phyloP scores from a whole-genome alignment of 305 asterid genomes.

The Fraxinus latifolia region DNA sequence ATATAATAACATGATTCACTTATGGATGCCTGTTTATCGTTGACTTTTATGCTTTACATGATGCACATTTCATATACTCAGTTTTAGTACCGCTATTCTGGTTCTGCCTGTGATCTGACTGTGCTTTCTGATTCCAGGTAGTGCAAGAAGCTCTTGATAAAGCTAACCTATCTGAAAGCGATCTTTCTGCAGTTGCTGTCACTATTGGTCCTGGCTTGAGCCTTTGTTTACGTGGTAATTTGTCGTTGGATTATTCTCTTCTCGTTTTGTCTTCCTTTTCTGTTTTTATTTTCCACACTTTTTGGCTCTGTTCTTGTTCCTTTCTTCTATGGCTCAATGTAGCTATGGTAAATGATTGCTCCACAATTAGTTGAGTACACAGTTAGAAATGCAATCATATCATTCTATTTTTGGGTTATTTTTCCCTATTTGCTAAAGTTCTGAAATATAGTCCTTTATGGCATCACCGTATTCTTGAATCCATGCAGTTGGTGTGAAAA shows the following conservation, averaged over 20 bases:
- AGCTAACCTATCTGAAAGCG: constrained; percentile 70
- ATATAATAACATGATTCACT: not conserved
- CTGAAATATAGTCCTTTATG: constrained; percentile 8
- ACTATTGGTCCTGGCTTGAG: constrained; percentile 99
- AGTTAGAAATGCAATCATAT: not conserved
- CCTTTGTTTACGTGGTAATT: constrained; percentile 90
- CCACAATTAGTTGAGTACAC: constrained; percentile 3
- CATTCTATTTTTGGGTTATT: not conserved
- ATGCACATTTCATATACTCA: not conserved
- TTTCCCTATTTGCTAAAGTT: not conserved
- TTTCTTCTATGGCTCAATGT: constrained; percentile 16
- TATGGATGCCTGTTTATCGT: not conserved
- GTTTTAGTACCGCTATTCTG: not conserved
- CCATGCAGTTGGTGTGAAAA: constrained; percentile 83
- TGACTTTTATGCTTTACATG: not conserved
- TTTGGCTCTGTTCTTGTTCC: constrained; percentile 12
- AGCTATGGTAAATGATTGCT: not conserved
- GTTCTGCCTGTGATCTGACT: constrained; percentile 11
- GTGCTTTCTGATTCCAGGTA: constrained; percentile 49
- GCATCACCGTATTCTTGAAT: constrained; percentile 22
- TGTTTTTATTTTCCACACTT: not conserved
- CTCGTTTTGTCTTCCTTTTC: not conserved
- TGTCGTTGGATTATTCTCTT: constrained; percentile 1
- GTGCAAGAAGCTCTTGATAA: constrained; percentile 93
- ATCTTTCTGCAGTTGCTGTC: constrained; percentile 97